Percentiles rank a stretch among this genome's conserved stretches.
These are phyloP conservation scores for Ambrosia trifida DNA, from an alignment of 129 eudicot genomes.

Conservation along the genomic window DNA sequence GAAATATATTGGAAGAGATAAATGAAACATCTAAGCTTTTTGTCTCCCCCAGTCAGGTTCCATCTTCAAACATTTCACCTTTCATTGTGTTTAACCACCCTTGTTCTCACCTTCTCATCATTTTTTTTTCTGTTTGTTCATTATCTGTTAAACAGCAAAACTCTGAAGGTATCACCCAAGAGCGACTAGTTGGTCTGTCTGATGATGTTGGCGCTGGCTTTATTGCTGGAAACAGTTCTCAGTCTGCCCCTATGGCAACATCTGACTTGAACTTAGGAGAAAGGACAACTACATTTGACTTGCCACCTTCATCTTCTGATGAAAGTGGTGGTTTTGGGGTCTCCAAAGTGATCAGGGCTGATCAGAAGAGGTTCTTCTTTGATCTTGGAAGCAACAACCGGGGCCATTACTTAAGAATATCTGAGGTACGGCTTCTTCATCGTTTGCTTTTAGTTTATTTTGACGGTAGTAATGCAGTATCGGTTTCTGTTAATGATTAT, in stretches of 20 bases:
- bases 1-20: constrained; percentile 90
- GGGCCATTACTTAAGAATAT: constrained; percentile 91
- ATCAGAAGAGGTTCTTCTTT: constrained; percentile 95
- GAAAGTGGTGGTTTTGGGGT: constrained; percentile 66
- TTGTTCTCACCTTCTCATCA: background rate
- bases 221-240: constrained; percentile 89
- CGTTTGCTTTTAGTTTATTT: background rate
- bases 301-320: constrained; percentile 64
- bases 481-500: no score
- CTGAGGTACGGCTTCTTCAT: constrained; percentile 58
- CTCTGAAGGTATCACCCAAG: constrained; percentile 61
- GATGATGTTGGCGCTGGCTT: constrained; percentile 99
- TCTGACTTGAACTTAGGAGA: constrained; percentile 67
- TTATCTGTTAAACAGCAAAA: constrained; percentile 50
- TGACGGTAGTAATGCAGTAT: constrained; percentile 3
- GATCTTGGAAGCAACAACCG: constrained; percentile 98
- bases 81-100: background rate
- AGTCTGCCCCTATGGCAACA: constrained; percentile 46
- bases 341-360: constrained; percentile 96
- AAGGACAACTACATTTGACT: constrained; percentile 54
- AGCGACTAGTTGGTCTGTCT: constrained; percentile 84
- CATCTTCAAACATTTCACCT: constrained; percentile 10
- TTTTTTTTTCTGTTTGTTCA: background rate
- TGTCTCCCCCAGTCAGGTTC: constrained; percentile 76
- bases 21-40: constrained; percentile 88